Evolutionary conservation across 192 early-diverging fungal genomes (phyloP).

Genomic region (Obelidium mucronatum): DNA sequence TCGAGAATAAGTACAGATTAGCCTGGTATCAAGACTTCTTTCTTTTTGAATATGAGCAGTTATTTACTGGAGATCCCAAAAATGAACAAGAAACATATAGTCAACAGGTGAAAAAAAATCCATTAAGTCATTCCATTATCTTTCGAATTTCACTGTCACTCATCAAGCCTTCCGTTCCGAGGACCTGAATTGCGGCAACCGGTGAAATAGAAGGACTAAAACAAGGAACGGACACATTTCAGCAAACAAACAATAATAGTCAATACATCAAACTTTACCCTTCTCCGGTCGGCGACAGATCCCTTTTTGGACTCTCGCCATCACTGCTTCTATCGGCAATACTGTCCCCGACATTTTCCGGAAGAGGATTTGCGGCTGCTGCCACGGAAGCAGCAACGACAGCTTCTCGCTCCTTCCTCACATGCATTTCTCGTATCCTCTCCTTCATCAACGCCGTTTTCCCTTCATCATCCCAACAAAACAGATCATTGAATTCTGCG

Average conservation of each 20-base stretch:
- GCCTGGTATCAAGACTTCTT: too few species aligned
- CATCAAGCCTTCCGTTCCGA: neutral
- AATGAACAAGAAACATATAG: too few species aligned
- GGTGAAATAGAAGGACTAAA: too few species aligned
- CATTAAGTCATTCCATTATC: neutral
- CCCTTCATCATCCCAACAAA: constrained; percentile 41
- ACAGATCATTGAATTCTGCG: constrained; percentile 72
- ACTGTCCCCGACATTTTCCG: too few species aligned
- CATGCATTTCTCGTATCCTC: constrained; percentile 31
- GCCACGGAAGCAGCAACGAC: neutral
- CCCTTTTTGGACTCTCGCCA: neutral
- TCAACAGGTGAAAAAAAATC: too few species aligned
- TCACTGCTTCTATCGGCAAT: neutral
- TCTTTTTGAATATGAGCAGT: too few species aligned
- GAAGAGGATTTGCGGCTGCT: too few species aligned
- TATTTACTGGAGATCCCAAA: too few species aligned
- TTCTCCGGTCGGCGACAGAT: neutral
- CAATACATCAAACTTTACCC: neutral
- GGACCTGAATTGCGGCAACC: too few species aligned
- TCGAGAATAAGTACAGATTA: too few species aligned
- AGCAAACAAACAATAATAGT: neutral
- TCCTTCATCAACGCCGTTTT: constrained; percentile 12
- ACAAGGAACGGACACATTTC: too few species aligned
- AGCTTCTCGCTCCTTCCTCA: neutral
- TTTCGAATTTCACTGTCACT: neutral